Evolutionary conservation across 805 yeast species (phyloP), one percentile per base, ranked within the genome.

Genomic region (Metschnikowia vanudenii): DNA sequence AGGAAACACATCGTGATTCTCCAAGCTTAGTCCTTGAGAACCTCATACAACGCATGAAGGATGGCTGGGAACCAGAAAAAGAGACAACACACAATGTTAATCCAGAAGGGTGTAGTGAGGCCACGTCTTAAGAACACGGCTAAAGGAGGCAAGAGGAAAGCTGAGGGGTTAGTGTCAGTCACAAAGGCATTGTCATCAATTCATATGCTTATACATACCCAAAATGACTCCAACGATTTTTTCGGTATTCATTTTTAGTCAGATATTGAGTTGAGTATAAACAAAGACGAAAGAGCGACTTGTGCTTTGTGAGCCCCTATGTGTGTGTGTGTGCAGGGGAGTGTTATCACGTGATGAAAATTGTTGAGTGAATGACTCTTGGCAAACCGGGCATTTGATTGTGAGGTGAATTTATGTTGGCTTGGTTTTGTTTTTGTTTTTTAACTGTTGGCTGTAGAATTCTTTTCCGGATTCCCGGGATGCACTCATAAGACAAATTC

Each of bases 11-110:
- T 11, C 4, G 12, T 3, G 8, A 8, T 5, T 24, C 39, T 5
- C 10, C 4, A 5, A 19, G 22, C 35, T 44, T 51, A 52, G 38
- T 48, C 50, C 45, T 57, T 62, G 49, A 71, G 58, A 31, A 80
- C 88, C 60, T 84, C 69, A 68, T 81, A 85, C 55, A 84, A 64
- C 44, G 92, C 92, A 62, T 85, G 88, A 55, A 85, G 67, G 68
- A 85, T 84, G 70, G 84, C 91, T 60, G 94, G 94, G 83, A 85
- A 83, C 82, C 83, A 82, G 54, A 74, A 67, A 63, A 78, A 82
- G 56, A 73, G 51, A 73, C 85, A 81, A 57, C 82, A 75, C 50
- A 83, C 64, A 55, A 82, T 61, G 74, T 84, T 85, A 62, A 85
- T 76, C 65, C 84, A 68, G 60, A 85, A 79, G 43, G 77, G 85